Evolutionary conservation across 1,284 basidiomycete genomes (phyloP), one percentile per base, ranked within the genome.

Genomic region (Cerrena zonata): DNA sequence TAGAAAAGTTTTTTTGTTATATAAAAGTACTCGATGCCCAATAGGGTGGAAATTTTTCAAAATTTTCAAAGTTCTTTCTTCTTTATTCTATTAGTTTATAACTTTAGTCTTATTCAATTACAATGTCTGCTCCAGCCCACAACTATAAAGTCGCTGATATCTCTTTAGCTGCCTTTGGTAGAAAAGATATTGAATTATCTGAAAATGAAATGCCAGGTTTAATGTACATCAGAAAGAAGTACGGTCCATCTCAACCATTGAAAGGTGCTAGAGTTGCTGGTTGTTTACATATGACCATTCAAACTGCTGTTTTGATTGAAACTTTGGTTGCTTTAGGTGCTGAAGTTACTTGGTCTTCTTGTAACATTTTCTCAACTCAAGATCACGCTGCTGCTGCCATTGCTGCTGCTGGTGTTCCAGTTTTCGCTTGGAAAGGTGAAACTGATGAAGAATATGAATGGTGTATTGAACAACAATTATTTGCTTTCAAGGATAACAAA

Each of bases 361-460:
- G 39, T 15, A 15, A 10, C 30, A 34, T 34, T 15, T 7, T 34
- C 30, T 34, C 30, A 34, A 41, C 42, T 40, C n/a, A 22, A 5
- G 39, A 5, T 22, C 19, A 15, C 13, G 10, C 10, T 40, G 39
- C 13, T 5, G 59, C 25, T 39, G 4, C 44, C 61, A 98, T 99
- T 61, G 95, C 95, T 57, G 95, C 94, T 23, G 96, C 96, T 56
- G 95, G 95, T 62, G 91, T 99, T 51, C 95, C 95, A 61, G 95
- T 99, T 65, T 99, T 86, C 68, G 96, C 95, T 56, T 99, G 95
- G 95, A 99, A 99, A 79, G 96, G 96, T 55, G 95, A 99, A 79
- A 96, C 94, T 52, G 96, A 99, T 71, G 95, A 98, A 74, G 95
- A 99, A 72, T 99, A 98, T 78, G 70, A 76, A 59, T 99, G 96